phyloP scores from a whole-genome alignment of 2,329 filamentous ascomycete genomes.

The Thelonectria discophora region DNA sequence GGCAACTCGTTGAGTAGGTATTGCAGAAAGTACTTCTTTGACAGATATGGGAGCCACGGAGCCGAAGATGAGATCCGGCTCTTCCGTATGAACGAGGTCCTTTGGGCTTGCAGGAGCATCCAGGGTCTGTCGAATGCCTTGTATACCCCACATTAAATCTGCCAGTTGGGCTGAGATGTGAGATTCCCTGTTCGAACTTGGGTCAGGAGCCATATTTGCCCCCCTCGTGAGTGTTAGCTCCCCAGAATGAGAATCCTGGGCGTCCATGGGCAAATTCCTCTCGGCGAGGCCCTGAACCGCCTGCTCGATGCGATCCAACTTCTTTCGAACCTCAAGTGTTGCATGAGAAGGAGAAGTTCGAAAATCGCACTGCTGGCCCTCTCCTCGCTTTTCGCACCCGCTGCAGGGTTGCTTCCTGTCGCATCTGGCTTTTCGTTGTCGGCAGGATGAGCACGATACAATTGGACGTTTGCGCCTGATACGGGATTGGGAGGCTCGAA shows the following conservation, averaged over 20 bases:
- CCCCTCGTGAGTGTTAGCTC: background rate
- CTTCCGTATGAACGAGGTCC: no score
- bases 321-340: background rate
- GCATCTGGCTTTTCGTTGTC: background rate
- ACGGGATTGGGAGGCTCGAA: background rate
- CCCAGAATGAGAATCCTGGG: background rate
- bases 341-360: background rate
- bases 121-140: background rate
- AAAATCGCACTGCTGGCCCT: background rate
- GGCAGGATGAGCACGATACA: background rate
- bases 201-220: background rate
- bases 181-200: background rate
- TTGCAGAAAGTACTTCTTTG: background rate
- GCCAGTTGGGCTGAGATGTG: background rate
- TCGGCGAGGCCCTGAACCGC: background rate
- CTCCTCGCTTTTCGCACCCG: background rate
- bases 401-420: slow-evolving; percentile 1
- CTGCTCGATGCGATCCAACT: background rate
- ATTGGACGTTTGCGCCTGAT: background rate
- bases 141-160: background rate
- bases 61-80: background rate
- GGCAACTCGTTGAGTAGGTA: slow-evolving; percentile 19
- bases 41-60: background rate
- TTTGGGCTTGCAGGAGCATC: background rate
- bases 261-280: background rate